Evolutionary conservation across 805 yeast genomes (phyloP).

Genomic region (Wickerhamiella occidentalis): DNA sequence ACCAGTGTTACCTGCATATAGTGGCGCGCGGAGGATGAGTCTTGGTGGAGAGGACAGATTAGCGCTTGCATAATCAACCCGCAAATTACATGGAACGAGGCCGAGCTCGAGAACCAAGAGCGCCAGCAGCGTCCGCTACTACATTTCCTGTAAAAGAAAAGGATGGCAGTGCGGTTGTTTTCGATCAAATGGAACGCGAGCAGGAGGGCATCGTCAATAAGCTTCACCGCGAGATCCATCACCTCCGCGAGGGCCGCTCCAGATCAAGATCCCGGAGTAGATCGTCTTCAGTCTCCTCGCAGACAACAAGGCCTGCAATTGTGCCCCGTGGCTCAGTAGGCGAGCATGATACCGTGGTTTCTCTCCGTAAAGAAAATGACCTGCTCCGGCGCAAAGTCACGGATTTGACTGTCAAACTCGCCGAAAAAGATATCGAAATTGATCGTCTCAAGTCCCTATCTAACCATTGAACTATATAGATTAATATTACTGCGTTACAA

Average conservation of each 20-base stretch:
- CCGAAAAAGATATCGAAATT: slow-evolving; percentile 14
- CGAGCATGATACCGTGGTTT: slow-evolving; percentile 11
- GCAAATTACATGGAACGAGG: slow-evolving; percentile 4
- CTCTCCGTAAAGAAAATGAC: slow-evolving; percentile 20
- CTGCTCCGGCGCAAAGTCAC: slow-evolving; percentile 16
- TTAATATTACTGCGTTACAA: background rate
- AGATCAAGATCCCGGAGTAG: slow-evolving; percentile 24
- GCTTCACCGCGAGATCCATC: slow-evolving; percentile 49
- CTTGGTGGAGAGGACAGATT: background rate
- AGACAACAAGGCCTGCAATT: slow-evolving; percentile 20
- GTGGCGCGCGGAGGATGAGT: background rate
- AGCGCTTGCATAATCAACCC: background rate
- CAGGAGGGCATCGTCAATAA: slow-evolving; percentile 63
- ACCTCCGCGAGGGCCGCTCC: slow-evolving; percentile 35
- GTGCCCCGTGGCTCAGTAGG: slow-evolving; percentile 15
- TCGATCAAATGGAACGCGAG: slow-evolving; percentile 46
- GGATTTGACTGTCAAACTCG: slow-evolving; percentile 15
- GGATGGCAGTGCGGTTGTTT: slow-evolving; percentile 20
- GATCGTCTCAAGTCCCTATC: slow-evolving; percentile 3
- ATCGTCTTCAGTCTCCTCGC: slow-evolving; percentile 22
- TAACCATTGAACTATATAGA: background rate
- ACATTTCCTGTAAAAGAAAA: background rate
- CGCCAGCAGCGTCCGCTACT: slow-evolving; percentile 2
- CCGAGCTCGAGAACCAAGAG: slow-evolving; percentile 3
- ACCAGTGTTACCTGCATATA: slow-evolving; percentile 17